Base-by-base conservation (phyloP, 148 eudicot species). In the Fagopyrum tataricum region DNA sequence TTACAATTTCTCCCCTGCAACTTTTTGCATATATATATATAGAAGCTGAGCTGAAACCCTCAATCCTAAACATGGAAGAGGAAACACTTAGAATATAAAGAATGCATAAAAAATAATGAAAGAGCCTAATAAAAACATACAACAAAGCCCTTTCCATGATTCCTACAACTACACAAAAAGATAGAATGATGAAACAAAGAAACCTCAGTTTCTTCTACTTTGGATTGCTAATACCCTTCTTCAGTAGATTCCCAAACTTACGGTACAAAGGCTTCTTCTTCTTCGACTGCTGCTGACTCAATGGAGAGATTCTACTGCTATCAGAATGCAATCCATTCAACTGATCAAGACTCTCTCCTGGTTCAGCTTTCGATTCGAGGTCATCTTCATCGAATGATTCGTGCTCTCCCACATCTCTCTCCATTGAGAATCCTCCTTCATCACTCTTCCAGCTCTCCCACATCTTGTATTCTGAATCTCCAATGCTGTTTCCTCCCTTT, bases 381-480 rank as follows among this genome's bases (percentile, higher is more conserved):
- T 93, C 97, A 52, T 90, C 91, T 4, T 93, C 97, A 44, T 87
- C 69, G 6, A 86, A 6, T 0, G 8, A 86, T 72, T 86, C 92
- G 71, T 88, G 86, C 74, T 87, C 98, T 55, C 83, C 72, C 79
- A 18, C 56, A 1, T 84, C 91, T 82, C 76, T 82, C 72, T 89
- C 97, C 14, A 84, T 76, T 5, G 88, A 82, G 62, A 87, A 80
- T 5, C 91, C 98, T 70, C 80, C 84, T 52, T 84, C 86, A 58
- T 82, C 95, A 53, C 89, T 80, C 82, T 87, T 93, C 78, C 87
- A 87, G 75, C 87, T 89, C 64, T 93, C 97, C 97, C 98, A 93
- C 96, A 90, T 91, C 76, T 91, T 88, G 43, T 78, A 68, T 41
- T 89, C 96, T 43, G 83, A 82, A 70, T 85, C 92, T 53, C 64